phyloP scores from a whole-genome alignment of 2,329 filamentous ascomycete species.

The Fonsecaea monophora region DNA sequence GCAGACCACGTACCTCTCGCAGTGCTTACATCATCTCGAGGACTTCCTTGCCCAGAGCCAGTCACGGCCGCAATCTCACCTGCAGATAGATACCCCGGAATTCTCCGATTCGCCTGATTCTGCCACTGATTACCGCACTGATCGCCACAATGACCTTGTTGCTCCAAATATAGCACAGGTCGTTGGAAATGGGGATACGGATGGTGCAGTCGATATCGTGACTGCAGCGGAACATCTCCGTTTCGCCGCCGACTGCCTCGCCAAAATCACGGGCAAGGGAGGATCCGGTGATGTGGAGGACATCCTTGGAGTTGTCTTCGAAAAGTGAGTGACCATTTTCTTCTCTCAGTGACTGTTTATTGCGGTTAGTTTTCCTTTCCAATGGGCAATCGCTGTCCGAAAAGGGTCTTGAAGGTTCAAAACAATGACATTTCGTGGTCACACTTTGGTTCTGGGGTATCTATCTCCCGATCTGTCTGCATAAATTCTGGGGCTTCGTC shows the following conservation, averaged over 20 bases:
- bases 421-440: constrained; percentile 7
- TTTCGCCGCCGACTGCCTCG: constrained; percentile 78
- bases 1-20: constrained; percentile 78
- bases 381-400: neutral
- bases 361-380: neutral
- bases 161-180: constrained; percentile 18
- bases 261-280: constrained; percentile 84
- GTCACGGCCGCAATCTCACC: constrained; percentile 29
- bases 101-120: constrained; percentile 22
- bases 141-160: constrained; percentile 37
- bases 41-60: constrained; percentile 75
- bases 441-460: constrained; percentile 23
- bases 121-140: constrained; percentile 15
- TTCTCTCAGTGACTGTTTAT: constrained; percentile 21
- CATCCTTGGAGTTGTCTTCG: constrained; percentile 94
- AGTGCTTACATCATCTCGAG: constrained; percentile 74
- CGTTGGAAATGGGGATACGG: neutral
- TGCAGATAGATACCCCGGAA: constrained; percentile 27
- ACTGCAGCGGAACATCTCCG: constrained; percentile 88
- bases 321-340: constrained; percentile 71
- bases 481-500: constrained; percentile 2
- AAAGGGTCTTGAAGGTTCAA: constrained; percentile 12
- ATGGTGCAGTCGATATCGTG: constrained; percentile 73
- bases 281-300: constrained; percentile 89
- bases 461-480: constrained; percentile 20